Evolutionary conservation across 1,284 basidiomycete genomes (phyloP).

Genomic region (Puccinia hordei): DNA sequence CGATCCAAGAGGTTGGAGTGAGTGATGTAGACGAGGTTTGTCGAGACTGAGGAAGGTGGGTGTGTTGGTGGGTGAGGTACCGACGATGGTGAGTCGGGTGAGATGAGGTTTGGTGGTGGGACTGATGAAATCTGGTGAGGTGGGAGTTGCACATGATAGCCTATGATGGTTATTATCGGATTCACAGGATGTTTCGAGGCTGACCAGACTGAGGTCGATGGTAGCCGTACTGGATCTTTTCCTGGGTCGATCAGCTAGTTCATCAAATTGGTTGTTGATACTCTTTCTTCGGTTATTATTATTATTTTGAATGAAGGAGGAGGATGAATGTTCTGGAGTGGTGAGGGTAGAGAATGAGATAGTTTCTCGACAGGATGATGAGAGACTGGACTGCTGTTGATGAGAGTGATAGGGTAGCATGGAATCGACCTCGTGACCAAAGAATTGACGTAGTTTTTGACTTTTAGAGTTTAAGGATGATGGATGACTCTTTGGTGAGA

Average conservation of each 20-base stretch:
- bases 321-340: not conserved
- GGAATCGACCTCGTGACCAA: not conserved
- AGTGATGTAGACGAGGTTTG: not conserved
- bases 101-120: not conserved
- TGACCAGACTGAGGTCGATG: not conserved
- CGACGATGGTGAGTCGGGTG: not conserved
- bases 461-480: not conserved
- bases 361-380: not conserved
- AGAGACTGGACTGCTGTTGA: not conserved
- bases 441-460: constrained; percentile 1
- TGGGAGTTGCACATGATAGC: no score
- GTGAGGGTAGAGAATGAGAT: not conserved
- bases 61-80: not conserved
- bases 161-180: not conserved
- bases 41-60: not conserved
- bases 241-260: not conserved
- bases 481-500: not conserved
- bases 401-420: not conserved
- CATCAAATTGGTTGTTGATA: not conserved
- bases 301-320: not conserved
- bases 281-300: not conserved
- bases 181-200: not conserved
- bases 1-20: not conserved
- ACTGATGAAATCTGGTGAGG: not conserved
- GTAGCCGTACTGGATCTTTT: not conserved